These are phyloP conservation scores for Stachybotrys chlorohalonatus DNA, from an alignment of 2,329 filamentous ascomycete species.

Conservation along the genomic window DNA sequence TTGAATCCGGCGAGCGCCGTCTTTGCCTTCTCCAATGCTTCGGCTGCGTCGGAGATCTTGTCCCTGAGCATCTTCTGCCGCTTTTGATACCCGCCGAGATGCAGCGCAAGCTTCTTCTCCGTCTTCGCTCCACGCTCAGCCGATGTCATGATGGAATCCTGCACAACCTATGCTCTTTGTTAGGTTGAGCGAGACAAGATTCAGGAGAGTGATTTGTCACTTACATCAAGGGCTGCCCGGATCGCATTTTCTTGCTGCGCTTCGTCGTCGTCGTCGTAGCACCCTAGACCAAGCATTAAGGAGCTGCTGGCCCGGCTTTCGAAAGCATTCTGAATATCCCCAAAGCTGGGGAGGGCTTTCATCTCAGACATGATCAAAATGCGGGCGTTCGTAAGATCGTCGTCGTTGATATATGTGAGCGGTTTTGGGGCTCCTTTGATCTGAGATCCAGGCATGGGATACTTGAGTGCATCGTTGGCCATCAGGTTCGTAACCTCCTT, in stretches of 20 bases:
- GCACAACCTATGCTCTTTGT: slow-evolving; percentile 45
- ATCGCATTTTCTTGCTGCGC: slow-evolving; percentile 57
- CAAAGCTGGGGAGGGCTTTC: slow-evolving; percentile 36
- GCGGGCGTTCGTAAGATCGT: slow-evolving; percentile 63
- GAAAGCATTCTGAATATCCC: slow-evolving; percentile 45
- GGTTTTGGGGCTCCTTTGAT: slow-evolving; percentile 52
- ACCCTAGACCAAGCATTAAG: slow-evolving; percentile 69
- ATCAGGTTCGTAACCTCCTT: slow-evolving; percentile 72
- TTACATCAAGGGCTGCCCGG: slow-evolving; percentile 64
- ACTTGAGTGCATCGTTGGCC: slow-evolving; percentile 70
- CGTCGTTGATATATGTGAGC: slow-evolving; percentile 60
- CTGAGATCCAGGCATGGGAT: slow-evolving; percentile 58
- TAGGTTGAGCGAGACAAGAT: slow-evolving; percentile 4
- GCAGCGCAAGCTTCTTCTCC: slow-evolving; percentile 84
- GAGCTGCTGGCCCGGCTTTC: slow-evolving; percentile 42
- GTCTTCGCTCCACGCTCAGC: slow-evolving; percentile 79
- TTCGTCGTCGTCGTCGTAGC: slow-evolving; percentile 68
- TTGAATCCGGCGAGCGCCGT: slow-evolving; percentile 66
- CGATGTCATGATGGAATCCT: slow-evolving; percentile 61
- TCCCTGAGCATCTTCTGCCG: slow-evolving; percentile 70
- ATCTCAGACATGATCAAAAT: slow-evolving; percentile 67
- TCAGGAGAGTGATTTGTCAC: slow-evolving; percentile 14
- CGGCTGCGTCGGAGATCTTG: slow-evolving; percentile 69
- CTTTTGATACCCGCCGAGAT: slow-evolving; percentile 84
- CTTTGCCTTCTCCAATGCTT: slow-evolving; percentile 64